Evolutionary conservation across 352 stramenopile species (phyloP), one percentile per base, ranked within the genome.

Genomic region (Hyaloperonospora brassicae): DNA sequence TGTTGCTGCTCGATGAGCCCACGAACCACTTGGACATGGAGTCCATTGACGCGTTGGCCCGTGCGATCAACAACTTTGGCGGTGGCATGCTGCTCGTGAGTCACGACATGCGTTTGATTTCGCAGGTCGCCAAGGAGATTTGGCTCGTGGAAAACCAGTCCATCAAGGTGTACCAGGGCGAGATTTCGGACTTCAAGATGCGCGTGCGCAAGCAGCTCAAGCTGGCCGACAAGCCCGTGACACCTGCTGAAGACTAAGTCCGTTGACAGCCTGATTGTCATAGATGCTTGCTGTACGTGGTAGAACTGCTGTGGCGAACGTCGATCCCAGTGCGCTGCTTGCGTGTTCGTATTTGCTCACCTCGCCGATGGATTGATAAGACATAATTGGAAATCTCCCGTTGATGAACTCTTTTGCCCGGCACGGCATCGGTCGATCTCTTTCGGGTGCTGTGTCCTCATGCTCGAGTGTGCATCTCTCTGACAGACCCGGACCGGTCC

Each of bases 181-280:
- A 98, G 70, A 99, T 99, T 64, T 87, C 89, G 57, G 90, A 98
- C 65, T 99, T 99, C 72, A 99, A 99, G 76, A 91, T 94, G 76
- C 70, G 80, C 48, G 79, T 96, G 51, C 73, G 76, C 52, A 86
- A 88, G 67, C 82, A 92, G 73, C 77, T 92, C 40, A 92, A 90
- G 70, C 68, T 92, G 41, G 71, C 72, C 8, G 55, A 78, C 39
- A 86, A 88, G 41, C 55, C 55, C 44, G 58, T 55, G 22, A 54
- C 69, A 35, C 7, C 48, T 52, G 61, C 24, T 13, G 55, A 62
- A 10, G 62, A 64, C 31, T 76, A 76, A 62, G 27, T 34, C 8
- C 21, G 56, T 35, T 39, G 31, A 43, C 52, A 49, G 23, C 22
- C 24, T 54, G 47, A 55, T 55, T 40, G 56, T 47, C 55, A 48